Evolutionary conservation across 23 red algal genomes (phyloP).

Genomic region (Gracilaria domingensis): DNA sequence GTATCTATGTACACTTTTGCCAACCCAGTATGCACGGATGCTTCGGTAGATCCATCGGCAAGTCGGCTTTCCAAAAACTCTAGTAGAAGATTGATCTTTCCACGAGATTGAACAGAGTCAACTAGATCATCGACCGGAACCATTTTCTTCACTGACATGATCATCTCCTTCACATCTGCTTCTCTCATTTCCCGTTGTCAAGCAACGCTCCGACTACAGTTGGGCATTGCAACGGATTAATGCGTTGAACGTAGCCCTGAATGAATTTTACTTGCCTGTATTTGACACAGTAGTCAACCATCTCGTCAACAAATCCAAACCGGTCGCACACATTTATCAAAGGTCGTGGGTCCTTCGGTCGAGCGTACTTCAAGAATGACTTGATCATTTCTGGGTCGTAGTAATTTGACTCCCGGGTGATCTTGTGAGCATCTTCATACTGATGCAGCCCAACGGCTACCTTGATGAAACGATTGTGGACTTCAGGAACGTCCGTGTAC

Average conservation of each 20-base stretch:
- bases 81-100: constrained; percentile 83
- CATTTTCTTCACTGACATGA: constrained; percentile 95
- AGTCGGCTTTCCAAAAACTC: constrained; percentile 88
- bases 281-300: constrained; percentile 93
- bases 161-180: constrained; percentile 71
- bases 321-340: constrained; percentile 99
- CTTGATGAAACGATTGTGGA: constrained; percentile 91
- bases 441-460: constrained; percentile 78
- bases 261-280: constrained; percentile 92
- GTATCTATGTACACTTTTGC: constrained; percentile 96
- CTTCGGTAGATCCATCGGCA: constrained; percentile 91
- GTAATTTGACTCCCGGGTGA: constrained; percentile 88
- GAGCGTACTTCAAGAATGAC: constrained; percentile 85
- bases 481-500: constrained; percentile 81
- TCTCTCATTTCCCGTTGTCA: constrained; percentile 79
- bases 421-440: constrained; percentile 85
- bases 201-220: constrained; percentile 93
- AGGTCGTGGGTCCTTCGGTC: constrained; percentile 91
- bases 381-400: constrained; percentile 94
- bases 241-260: constrained; percentile 91
- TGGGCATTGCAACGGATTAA: constrained; percentile 90
- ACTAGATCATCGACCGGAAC: constrained; percentile 90
- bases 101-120: constrained; percentile 71
- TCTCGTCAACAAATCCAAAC: constrained; percentile 90
- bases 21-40: constrained; percentile 90